phyloP scores from a whole-genome alignment of 208 protist species.

The Vickermania ingenoplastis region DNA sequence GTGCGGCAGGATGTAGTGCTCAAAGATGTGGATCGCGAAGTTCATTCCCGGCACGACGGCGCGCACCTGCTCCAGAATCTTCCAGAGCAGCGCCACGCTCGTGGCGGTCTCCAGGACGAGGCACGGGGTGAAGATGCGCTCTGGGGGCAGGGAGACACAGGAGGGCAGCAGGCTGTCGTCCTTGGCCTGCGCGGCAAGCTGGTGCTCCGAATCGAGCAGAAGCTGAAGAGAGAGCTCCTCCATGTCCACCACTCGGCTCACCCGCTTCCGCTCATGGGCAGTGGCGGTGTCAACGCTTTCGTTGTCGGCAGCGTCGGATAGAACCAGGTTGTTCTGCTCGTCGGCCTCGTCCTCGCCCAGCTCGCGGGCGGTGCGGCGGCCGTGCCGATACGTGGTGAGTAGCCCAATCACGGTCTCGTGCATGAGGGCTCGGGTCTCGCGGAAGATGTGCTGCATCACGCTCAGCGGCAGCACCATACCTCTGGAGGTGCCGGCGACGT shows the following conservation, averaged over 20 bases:
- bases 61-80: conserved; percentile 55
- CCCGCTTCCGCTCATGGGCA: not conserved
- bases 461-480: conserved; percentile 17
- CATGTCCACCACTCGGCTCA: conserved; percentile 1
- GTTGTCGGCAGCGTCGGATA: not conserved
- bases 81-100: conserved; percentile 50
- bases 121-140: conserved; percentile 39
- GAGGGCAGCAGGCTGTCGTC: conserved; percentile 18
- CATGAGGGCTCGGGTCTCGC: conserved; percentile 23
- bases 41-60: conserved; percentile 31
- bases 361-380: not conserved
- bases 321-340: not conserved
- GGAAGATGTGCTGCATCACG: conserved; percentile 41
- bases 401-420: conserved; percentile 25
- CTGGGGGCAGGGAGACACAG: conserved; percentile 41
- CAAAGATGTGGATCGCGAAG: conserved; percentile 53
- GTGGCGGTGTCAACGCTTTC: not conserved
- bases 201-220: conserved; percentile 15
- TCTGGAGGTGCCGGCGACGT: conserved; percentile 4
- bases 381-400: conserved; percentile 13
- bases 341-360: conserved; percentile 2
- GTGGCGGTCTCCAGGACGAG: conserved; percentile 58
- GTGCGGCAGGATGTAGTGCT: conserved; percentile 64
- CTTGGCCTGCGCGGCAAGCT: conserved; percentile 10
- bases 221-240: conserved; percentile 11